Evolutionary conservation across 257 asterid species (phyloP).

Genomic region (Solanum peruvianum): DNA sequence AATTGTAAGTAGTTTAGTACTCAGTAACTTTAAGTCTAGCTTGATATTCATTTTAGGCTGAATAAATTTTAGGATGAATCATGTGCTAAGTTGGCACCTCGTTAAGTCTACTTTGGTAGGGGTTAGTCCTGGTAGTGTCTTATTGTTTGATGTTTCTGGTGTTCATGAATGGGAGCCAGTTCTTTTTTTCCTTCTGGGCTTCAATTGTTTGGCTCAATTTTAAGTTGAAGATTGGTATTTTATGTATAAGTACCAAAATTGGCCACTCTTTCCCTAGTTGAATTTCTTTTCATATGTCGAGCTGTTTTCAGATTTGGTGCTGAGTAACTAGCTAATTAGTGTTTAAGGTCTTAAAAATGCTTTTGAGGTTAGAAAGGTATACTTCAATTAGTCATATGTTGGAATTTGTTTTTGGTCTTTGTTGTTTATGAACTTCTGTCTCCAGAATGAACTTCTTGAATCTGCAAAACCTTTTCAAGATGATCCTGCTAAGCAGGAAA

Average conservation of each 20-base stretch:
- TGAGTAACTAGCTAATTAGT: background rate
- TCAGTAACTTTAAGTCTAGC: background rate
- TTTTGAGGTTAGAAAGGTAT: background rate
- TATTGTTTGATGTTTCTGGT: background rate
- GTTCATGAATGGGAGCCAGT: background rate
- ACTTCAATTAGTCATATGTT: background rate
- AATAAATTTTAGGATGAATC: background rate
- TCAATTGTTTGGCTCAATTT: background rate
- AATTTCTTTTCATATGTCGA: background rate
- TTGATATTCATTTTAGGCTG: background rate
- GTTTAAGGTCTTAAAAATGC: background rate
- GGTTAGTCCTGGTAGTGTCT: background rate
- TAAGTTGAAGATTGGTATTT: background rate
- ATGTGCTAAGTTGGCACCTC: background rate
- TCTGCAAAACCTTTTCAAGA: slow-evolving; percentile 48
- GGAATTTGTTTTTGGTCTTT: background rate
- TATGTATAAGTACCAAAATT: background rate
- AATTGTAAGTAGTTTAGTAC: slow-evolving; percentile 42
- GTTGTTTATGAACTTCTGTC: slow-evolving; percentile 4
- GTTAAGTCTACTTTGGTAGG: background rate
- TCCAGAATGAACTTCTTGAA: slow-evolving; percentile 49
- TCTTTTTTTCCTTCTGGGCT: background rate
- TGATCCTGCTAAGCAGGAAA: slow-evolving; percentile 76
- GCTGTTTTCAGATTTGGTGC: background rate
- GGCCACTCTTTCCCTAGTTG: background rate